Conservation (phyloP, 192 early-diverging fungal genomes). For the Coemansia sp. region DNA sequence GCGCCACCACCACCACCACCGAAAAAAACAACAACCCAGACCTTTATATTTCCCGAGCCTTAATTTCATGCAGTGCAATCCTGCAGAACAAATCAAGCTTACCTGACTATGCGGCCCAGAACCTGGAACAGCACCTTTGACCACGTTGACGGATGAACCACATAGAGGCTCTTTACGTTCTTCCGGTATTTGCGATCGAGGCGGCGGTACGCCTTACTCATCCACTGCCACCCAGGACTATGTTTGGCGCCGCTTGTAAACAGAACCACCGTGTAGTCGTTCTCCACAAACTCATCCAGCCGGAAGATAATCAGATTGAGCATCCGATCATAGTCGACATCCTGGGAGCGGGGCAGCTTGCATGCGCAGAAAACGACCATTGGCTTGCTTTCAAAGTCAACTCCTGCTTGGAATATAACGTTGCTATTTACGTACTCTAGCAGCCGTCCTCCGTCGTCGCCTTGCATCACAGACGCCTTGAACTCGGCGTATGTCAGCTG, state of each 20-base stretch:
- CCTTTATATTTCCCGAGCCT: neutral
- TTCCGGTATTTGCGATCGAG: conserved; percentile 87
- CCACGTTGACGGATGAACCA: conserved; percentile 88
- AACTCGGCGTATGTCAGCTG: conserved; percentile 33
- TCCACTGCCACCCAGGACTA: conserved; percentile 80
- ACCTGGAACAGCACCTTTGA: conserved; percentile 44
- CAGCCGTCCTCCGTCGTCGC: conserved; percentile 41
- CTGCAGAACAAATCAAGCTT: conserved; percentile 8
- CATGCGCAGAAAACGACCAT: conserved; percentile 84
- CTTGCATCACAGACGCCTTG: conserved; percentile 39
- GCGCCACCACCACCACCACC: neutral
- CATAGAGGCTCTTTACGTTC: conserved; percentile 87
- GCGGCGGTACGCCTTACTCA: conserved; percentile 76
- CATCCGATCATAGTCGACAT: conserved; percentile 79
- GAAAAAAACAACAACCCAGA: neutral
- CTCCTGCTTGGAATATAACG: conserved; percentile 62
- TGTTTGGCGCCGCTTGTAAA: conserved; percentile 75
- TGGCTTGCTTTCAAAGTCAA: conserved; percentile 81
- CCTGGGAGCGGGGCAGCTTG: conserved; percentile 73
- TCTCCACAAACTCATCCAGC: conserved; percentile 84
- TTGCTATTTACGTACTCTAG: conserved; percentile 47
- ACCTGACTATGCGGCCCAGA: conserved; percentile 48
- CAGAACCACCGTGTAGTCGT: conserved; percentile 86
- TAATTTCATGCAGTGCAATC: neutral
- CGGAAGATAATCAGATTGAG: conserved; percentile 64